Conservation (phyloP, 257 asterid species). For the Marsdenia floribunda region DNA sequence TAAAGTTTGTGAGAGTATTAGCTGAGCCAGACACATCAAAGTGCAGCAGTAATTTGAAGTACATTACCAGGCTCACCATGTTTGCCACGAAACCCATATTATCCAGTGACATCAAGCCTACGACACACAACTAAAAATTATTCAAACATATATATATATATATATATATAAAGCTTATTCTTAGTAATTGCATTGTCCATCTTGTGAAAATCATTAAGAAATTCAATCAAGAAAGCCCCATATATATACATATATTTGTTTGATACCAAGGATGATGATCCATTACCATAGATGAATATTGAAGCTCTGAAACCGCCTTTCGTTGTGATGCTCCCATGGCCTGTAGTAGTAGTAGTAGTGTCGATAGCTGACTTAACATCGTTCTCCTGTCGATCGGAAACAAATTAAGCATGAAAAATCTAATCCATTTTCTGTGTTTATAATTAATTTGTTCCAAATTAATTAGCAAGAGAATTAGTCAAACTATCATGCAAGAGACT, state of each 20-base stretch:
- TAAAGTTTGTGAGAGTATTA: slow-evolving; percentile 65
- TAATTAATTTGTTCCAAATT: too few species aligned
- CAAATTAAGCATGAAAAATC: background rate
- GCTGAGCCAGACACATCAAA: slow-evolving; percentile 47
- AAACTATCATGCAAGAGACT: background rate
- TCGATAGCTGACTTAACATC: slow-evolving; percentile 27
- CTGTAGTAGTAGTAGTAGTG: background rate
- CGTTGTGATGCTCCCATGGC: slow-evolving; percentile 20
- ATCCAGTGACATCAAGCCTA: slow-evolving; percentile 55
- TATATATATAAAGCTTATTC: too few species aligned
- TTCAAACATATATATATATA: too few species aligned
- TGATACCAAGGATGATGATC: too few species aligned
- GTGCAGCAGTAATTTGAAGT: slow-evolving; percentile 40
- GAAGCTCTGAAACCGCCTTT: slow-evolving; percentile 79
- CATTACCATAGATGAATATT: slow-evolving; percentile 57
- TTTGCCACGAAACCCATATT: slow-evolving; percentile 65
- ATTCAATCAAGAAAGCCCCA: too few species aligned
- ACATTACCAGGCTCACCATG: slow-evolving; percentile 68
- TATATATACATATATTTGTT: too few species aligned
- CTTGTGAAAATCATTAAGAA: background rate
- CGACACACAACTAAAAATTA: background rate
- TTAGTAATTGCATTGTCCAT: background rate
- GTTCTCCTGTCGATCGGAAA: slow-evolving; percentile 29
- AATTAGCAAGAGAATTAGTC: background rate
- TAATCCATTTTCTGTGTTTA: background rate